phyloP scores from a whole-genome alignment of 2,329 filamentous ascomycete species.

The Epichloe sibirici region DNA sequence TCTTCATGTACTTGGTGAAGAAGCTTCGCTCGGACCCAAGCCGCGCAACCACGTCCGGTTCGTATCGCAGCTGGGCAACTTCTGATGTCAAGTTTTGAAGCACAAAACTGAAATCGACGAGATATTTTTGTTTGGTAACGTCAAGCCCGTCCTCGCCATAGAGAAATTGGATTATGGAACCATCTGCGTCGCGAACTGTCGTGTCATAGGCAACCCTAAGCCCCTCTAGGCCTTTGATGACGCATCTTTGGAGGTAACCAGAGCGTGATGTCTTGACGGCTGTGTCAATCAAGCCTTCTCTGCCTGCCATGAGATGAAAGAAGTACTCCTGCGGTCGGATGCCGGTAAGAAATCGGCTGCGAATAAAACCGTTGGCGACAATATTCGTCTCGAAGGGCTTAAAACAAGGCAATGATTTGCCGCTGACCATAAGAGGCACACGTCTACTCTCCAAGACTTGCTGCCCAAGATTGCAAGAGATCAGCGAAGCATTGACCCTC shows the following conservation, averaged over 20 bases:
- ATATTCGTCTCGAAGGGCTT: slow-evolving; percentile 81
- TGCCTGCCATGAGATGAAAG: slow-evolving; percentile 98
- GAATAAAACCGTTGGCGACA: slow-evolving; percentile 84
- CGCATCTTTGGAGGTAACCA: slow-evolving; percentile 88
- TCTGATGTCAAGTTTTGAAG: slow-evolving; percentile 76
- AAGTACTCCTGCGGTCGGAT: slow-evolving; percentile 97
- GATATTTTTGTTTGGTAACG: slow-evolving; percentile 84
- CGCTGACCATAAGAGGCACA: slow-evolving; percentile 95
- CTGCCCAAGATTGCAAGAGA: slow-evolving; percentile 94
- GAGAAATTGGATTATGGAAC: slow-evolving; percentile 84
- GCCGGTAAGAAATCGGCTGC: slow-evolving; percentile 93
- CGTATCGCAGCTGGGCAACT: slow-evolving; percentile 61
- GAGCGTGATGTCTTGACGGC: slow-evolving; percentile 97
- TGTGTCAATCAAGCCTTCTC: slow-evolving; percentile 96
- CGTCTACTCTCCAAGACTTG: slow-evolving; percentile 90
- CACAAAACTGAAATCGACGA: slow-evolving; percentile 82
- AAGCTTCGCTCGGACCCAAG: slow-evolving; percentile 42
- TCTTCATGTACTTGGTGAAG: slow-evolving; percentile 69
- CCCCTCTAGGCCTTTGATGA: slow-evolving; percentile 98
- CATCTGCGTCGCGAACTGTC: slow-evolving; percentile 87
- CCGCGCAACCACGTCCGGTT: slow-evolving; percentile 32
- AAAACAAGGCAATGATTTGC: slow-evolving; percentile 91
- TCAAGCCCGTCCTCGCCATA: slow-evolving; percentile 96
- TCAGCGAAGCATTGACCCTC: slow-evolving; percentile 88
- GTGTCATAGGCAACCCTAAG: slow-evolving; percentile 86